Evolutionary conservation across 768 basidiomycete genomes (phyloP).

Genomic region (Leccinellum albellum): DNA sequence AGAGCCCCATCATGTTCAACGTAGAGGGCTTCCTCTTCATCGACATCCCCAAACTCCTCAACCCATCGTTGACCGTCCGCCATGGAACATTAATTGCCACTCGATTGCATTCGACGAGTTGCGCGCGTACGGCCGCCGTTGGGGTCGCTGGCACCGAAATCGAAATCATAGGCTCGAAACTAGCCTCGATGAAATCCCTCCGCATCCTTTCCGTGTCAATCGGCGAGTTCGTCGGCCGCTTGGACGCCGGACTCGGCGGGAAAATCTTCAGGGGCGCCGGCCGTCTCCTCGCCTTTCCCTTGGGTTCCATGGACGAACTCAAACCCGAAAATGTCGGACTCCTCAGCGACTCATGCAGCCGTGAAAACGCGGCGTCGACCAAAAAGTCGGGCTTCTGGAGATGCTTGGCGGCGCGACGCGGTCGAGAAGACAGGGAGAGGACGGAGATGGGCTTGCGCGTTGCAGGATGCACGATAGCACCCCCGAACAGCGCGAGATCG

Average conservation of each 20-base stretch:
- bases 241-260: slow-evolving; percentile 29
- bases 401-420: slow-evolving; percentile 34
- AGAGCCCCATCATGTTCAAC: slow-evolving; percentile 29
- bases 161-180: slow-evolving; percentile 29
- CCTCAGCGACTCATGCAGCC: slow-evolving; percentile 5
- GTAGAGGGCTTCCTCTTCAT: slow-evolving; percentile 22
- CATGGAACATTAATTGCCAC: slow-evolving; percentile 5
- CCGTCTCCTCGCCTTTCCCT: slow-evolving; percentile 35
- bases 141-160: background rate
- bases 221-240: slow-evolving; percentile 35
- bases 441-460: slow-evolving; percentile 34
- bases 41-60: slow-evolving; percentile 5
- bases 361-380: slow-evolving; percentile 30
- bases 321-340: slow-evolving; percentile 7
- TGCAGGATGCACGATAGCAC: slow-evolving; percentile 21
- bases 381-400: slow-evolving; percentile 36
- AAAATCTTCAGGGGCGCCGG: slow-evolving; percentile 42
- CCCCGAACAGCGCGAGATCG: slow-evolving; percentile 34
- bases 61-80: slow-evolving; percentile 5
- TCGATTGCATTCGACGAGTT: background rate
- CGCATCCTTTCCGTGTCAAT: slow-evolving; percentile 34
- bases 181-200: slow-evolving; percentile 42
- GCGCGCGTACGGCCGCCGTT: background rate
- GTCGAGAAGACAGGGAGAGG: slow-evolving; percentile 34
- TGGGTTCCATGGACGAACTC: slow-evolving; percentile 14